phyloP scores from a whole-genome alignment of 352 stramenopile species.

The Phytophthora multivora region DNA sequence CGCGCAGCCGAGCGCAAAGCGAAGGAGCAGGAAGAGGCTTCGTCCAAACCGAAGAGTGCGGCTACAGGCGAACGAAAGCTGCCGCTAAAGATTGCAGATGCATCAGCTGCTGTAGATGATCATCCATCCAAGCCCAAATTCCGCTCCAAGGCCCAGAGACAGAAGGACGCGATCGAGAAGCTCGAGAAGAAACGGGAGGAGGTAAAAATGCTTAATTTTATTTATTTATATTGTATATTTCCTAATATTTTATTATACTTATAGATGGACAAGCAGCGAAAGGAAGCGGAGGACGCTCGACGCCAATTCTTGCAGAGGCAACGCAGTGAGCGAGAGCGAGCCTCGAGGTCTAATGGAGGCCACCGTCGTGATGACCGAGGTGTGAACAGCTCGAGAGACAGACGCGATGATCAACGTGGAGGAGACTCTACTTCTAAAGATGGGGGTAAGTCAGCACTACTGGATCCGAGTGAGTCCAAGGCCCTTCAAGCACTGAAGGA shows the following conservation, averaged over 20 bases:
- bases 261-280: slow-evolving; percentile 63
- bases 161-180: slow-evolving; percentile 72
- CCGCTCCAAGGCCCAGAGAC: slow-evolving; percentile 78
- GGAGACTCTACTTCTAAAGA: slow-evolving; percentile 15
- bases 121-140: slow-evolving; percentile 60
- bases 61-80: slow-evolving; percentile 39
- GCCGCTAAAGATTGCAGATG: slow-evolving; percentile 33
- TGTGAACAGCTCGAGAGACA: slow-evolving; percentile 5
- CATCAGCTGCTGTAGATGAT: background rate
- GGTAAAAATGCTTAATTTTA: slow-evolving; percentile 22
- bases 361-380: slow-evolving; percentile 23
- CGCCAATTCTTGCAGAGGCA: slow-evolving; percentile 71
- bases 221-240: slow-evolving; percentile 1
- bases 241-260: slow-evolving; percentile 9
- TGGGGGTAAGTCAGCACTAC: slow-evolving; percentile 17
- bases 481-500: slow-evolving; percentile 86
- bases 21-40: slow-evolving; percentile 17
- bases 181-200: slow-evolving; percentile 77
- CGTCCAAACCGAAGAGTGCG: slow-evolving; percentile 5
- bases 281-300: slow-evolving; percentile 57
- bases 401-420: slow-evolving; percentile 6
- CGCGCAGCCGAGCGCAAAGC: slow-evolving; percentile 41
- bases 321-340: slow-evolving; percentile 39
- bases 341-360: slow-evolving; percentile 18
- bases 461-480: slow-evolving; percentile 65